Evolutionary conservation across 1,284 basidiomycete species (phyloP).

Genomic region (Boletus semigastroideus): DNA sequence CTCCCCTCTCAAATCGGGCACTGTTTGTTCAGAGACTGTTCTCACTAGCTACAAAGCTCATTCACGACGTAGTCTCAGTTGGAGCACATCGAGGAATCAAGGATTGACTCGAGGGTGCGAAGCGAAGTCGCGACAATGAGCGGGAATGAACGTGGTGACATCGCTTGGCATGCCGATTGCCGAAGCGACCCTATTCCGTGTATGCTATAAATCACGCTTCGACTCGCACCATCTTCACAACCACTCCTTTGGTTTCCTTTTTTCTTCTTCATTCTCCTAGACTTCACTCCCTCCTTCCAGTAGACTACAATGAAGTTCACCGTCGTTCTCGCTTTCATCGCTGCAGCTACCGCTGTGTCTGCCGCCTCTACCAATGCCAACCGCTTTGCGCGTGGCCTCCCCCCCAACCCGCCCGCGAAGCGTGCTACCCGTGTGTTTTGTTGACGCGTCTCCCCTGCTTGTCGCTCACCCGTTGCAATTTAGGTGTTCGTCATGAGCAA

Average conservation of each 20-base stretch:
- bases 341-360: slow-evolving; percentile 35
- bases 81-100: too few relatives aligned
- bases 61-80: neutral
- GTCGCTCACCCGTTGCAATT: neutral
- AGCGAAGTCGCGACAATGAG: neutral
- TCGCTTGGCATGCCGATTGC: slow-evolving; percentile 10
- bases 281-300: neutral
- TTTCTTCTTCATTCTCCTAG: neutral
- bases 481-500: slow-evolving; percentile 28
- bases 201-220: slow-evolving; percentile 17
- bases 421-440: slow-evolving; percentile 25
- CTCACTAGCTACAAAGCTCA: neutral
- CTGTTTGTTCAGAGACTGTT: too few relatives aligned
- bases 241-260: slow-evolving; percentile 2
- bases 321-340: slow-evolving; percentile 36
- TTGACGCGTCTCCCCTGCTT: neutral
- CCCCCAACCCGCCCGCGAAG: slow-evolving; percentile 34
- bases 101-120: neutral
- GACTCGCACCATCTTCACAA: neutral
- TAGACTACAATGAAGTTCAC: slow-evolving; percentile 43
- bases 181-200: slow-evolving; percentile 15
- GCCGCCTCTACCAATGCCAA: slow-evolving; percentile 47
- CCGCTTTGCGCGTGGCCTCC: slow-evolving; percentile 50
- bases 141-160: neutral
- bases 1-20: too few relatives aligned